Conservation (phyloP, 306 rosid genomes). For the Bauhinia variegata region DNA sequence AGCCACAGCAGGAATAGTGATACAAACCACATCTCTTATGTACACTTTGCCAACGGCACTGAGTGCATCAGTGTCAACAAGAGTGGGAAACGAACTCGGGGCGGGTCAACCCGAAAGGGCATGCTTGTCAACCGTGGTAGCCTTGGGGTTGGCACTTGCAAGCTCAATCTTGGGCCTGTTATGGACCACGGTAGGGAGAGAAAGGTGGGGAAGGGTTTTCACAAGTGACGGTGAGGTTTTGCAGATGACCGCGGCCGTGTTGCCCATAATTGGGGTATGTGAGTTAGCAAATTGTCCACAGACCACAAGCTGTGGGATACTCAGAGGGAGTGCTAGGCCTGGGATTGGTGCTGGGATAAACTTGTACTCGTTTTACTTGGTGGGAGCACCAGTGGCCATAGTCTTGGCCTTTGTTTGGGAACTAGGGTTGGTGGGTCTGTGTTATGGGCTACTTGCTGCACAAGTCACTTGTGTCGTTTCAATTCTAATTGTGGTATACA, state of each 20-base stretch:
- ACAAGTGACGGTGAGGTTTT: conserved; percentile 57
- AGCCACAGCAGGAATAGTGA: conserved; percentile 62
- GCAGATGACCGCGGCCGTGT: conserved; percentile 49
- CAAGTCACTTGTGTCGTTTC: conserved; percentile 64
- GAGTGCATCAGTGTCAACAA: conserved; percentile 60
- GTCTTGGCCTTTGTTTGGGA: conserved; percentile 54
- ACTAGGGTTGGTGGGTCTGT: conserved; percentile 65
- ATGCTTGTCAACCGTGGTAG: conserved; percentile 51
- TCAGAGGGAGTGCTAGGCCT: conserved; percentile 77
- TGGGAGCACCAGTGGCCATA: conserved; percentile 68
- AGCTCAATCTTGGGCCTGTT: conserved; percentile 54
- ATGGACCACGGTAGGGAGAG: conserved; percentile 60
- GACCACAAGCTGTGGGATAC: conserved; percentile 67
- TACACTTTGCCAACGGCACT: conserved; percentile 62
- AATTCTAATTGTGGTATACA: conserved; percentile 50
- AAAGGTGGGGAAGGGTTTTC: conserved; percentile 65
- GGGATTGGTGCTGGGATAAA: conserved; percentile 65
- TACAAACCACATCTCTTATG: conserved; percentile 67
- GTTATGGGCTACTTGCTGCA: conserved; percentile 70
- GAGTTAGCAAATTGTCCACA: conserved; percentile 74
- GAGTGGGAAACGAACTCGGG: conserved; percentile 69
- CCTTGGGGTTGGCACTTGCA: conserved; percentile 50
- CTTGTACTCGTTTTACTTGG: conserved; percentile 65
- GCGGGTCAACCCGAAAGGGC: conserved; percentile 57
- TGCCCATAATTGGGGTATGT: conserved; percentile 68